A percentile compares a stretch with the other conserved stretches of the same genome.
phyloP scores from a whole-genome alignment of 495 filamentous ascomycete species.

The Neurospora pannonica region DNA sequence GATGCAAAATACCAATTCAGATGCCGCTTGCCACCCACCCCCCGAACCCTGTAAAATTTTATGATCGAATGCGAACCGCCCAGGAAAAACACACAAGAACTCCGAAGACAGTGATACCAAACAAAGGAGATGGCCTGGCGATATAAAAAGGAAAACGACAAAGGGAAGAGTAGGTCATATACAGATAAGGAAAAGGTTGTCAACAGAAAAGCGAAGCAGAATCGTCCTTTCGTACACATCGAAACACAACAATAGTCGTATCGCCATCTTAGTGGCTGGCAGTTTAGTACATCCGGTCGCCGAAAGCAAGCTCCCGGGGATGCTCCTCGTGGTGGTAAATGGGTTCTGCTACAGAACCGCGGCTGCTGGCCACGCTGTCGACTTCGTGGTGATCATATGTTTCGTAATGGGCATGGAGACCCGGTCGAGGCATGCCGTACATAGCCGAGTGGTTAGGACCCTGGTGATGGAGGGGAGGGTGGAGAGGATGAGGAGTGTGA shows the following conservation, averaged over 20 bases:
- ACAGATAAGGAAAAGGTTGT: background rate
- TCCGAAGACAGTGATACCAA: background rate
- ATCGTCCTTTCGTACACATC: background rate
- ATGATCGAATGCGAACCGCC: background rate
- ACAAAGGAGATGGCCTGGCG: background rate
- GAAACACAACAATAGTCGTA: background rate
- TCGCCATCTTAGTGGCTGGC: background rate
- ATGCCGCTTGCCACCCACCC: background rate
- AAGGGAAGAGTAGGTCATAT: background rate
- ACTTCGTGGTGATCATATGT: slow-evolving; percentile 37
- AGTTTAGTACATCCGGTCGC: slow-evolving; percentile 32
- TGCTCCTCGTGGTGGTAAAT: slow-evolving; percentile 35
- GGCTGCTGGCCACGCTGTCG: slow-evolving; percentile 26
- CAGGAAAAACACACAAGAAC: background rate
- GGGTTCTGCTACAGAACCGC: slow-evolving; percentile 21
- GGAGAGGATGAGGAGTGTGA: slow-evolving; percentile 10
- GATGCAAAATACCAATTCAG: background rate
- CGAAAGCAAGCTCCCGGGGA: slow-evolving; percentile 27
- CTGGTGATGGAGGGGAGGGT: slow-evolving; percentile 8
- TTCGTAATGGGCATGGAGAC: slow-evolving; percentile 26
- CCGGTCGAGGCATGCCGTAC: slow-evolving; percentile 21
- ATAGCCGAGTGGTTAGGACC: slow-evolving; percentile 16
- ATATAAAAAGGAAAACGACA: background rate
- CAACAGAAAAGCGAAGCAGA: background rate
- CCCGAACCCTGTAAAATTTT: background rate